Base-by-base conservation (phyloP, 306 rosid species). In the Acacia melanoxylon region DNA sequence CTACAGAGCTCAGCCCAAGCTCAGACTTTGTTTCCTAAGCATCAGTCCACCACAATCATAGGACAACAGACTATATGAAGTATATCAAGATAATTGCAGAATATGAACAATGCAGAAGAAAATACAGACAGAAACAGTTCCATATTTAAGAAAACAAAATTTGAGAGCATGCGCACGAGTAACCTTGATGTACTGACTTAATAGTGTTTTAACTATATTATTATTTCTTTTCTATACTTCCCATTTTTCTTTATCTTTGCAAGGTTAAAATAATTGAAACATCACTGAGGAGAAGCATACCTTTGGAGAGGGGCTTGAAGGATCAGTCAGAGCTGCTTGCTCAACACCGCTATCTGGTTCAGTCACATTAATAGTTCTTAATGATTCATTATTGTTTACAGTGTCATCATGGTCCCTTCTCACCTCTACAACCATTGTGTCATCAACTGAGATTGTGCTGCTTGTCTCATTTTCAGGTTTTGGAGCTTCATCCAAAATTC, bases 251-350 rank as follows among this genome's bases (percentile, higher is more conserved):
- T 41, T 20, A 65, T 73, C 40, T 69, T 66, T 31, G 76, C 27
- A 46, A 17, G 41, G 76, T 48, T 10, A 71, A 79, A 44, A 70
- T 7, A 52, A 17, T n/a, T 25, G 51, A 59, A 61, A 80, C 29
- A 65, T 48, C 35, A 37, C 0, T 17, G 42, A 48, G 61, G 19
- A 56, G 82, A 37, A 72, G 74, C 81, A 81, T 62, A 91, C 98
- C 97, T 90, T 80, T 22, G 84, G 41, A 80, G 85, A 81, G 78
- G 80, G 70, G 61, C 72, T 68, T 78, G 25, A 75, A 82, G 35
- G 78, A 82, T 52, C 72, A 82, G 80, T 82, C 79, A 69, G 77
- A 72, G 78, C 78, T 63, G 83, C 75, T 78, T 86, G 76, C 71
- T 87, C 80, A 48, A 76, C 74, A 77, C 41, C 78, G 70, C 31